These are phyloP conservation scores for Vaccinium myrtillus DNA, from an alignment of 148 eudicot genomes.

Conservation along the genomic window DNA sequence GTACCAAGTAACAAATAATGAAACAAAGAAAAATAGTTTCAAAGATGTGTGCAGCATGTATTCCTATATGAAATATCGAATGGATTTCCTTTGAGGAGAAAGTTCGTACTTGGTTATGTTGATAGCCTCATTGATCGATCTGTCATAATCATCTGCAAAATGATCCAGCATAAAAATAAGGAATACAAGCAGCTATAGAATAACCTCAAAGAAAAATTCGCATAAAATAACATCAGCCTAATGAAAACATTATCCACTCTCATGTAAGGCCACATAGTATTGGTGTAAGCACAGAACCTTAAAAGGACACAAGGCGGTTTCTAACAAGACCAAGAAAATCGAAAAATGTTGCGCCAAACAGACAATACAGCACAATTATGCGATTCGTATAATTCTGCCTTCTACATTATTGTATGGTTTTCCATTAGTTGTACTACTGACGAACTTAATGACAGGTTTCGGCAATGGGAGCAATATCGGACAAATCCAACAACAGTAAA, in stretches of 20 bases:
- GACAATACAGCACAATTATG: neutral
- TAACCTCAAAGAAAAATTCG: neutral
- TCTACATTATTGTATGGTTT: neutral
- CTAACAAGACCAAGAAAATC: neutral
- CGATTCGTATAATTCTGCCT: neutral
- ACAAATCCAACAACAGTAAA: neutral
- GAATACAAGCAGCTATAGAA: neutral
- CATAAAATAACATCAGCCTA: neutral
- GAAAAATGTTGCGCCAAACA: neutral
- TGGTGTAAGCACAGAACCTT: neutral
- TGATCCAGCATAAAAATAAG: neutral
- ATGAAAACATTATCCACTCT: neutral
- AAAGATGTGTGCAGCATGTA: constrained; percentile 4
- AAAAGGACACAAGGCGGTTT: constrained; percentile 8
- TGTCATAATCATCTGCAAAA: constrained; percentile 32
- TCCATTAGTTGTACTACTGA: neutral
- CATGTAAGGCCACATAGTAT: neutral
- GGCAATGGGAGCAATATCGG: neutral
- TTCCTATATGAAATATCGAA: neutral
- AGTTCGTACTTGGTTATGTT: constrained; percentile 75
- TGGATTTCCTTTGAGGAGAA: neutral
- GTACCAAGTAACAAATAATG: neutral
- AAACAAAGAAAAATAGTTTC: constrained; percentile 5
- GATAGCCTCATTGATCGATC: constrained; percentile 64
- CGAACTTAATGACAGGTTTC: neutral